Evolutionary conservation across 2,329 filamentous ascomycete genomes (phyloP), one percentile per base, ranked within the genome.

Genomic region (Sclerotinia nivalis): DNA sequence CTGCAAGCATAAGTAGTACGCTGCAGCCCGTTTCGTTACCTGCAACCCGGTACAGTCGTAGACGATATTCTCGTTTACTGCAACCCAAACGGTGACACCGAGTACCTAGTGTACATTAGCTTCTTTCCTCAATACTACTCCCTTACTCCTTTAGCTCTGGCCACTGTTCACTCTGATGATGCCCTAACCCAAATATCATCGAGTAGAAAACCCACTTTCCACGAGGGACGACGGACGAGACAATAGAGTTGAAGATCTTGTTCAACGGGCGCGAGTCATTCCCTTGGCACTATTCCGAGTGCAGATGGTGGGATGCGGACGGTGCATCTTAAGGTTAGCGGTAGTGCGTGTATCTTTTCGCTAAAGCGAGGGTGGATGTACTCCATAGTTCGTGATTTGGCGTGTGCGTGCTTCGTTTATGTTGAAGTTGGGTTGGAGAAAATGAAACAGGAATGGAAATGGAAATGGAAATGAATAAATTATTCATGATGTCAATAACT

Each of bases 211-310:
- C 20, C 60, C 28, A 50, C 60, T 25, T 20, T 50, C 45, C 45
- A 64, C 59, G 45, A 49, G 43, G 59, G 18, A 12, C 37, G 45
- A 9, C 31, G 28, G 31, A 34, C 40, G 34, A 50, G 31, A 18
- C 10, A 61, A 25, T 47, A 50, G 37, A 37, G 20, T 50, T 37
- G 28, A 9, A 50, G 60, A 64, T 64, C 60, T 64, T 25, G 4
- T 34, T 62, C 31, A 64, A 64, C 60, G 60, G 60, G 60, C 45
- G 31, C 60, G 60, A 50, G 60, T 64, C 60, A 64, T 50, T 49
- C 22, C 34, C 15, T 50, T 25, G 13, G 22, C 45, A n/a, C 60
- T 37, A 64, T 37, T 10, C 45, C 45, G 7, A 50, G n/a, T 34
- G 0, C 4, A 9, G 60, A 12, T 64, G 37, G 45, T 10, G 13